These are phyloP conservation scores for Ceratocystis harringtonii DNA, from an alignment of 2,329 filamentous ascomycete species.

Conservation along the genomic window DNA sequence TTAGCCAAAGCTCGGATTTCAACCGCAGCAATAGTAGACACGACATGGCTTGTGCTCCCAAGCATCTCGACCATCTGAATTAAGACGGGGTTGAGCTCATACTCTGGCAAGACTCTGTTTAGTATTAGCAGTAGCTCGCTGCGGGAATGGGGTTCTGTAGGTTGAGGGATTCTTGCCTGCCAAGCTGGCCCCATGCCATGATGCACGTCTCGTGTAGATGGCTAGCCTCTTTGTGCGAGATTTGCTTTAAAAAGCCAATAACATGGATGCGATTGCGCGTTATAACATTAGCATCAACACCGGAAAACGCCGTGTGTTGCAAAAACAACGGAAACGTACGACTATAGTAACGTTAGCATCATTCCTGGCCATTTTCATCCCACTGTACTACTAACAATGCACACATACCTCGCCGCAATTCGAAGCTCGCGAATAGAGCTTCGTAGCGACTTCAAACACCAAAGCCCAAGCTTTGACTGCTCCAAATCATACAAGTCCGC, in stretches of 20 bases:
- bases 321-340: conserved; percentile 54
- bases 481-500: conserved; percentile 49
- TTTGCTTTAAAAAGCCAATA: conserved; percentile 53
- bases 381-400: background rate
- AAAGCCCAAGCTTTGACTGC: conserved; percentile 54
- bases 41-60: conserved; percentile 63
- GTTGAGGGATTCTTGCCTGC: conserved; percentile 35
- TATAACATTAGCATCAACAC: conserved; percentile 20
- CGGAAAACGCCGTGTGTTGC: conserved; percentile 18
- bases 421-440: conserved; percentile 77
- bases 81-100: conserved; percentile 75
- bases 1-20: conserved; percentile 65
- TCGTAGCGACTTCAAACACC: conserved; percentile 65
- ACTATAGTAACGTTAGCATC: conserved; percentile 26
- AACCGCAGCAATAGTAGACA: conserved; percentile 68
- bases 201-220: conserved; percentile 71
- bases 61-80: conserved; percentile 75
- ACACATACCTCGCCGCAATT: conserved; percentile 55
- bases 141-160: background rate
- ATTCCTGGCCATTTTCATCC: too few species aligned
- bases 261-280: conserved; percentile 29
- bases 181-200: conserved; percentile 72
- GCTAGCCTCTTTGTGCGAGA: conserved; percentile 53
- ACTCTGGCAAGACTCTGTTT: conserved; percentile 51
- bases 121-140: conserved; percentile 12